A percentile compares a stretch with the other conserved stretches of the same genome.
Conservation (phyloP, 2,329 filamentous ascomycete species). For the Ascochyta fabae region DNA sequence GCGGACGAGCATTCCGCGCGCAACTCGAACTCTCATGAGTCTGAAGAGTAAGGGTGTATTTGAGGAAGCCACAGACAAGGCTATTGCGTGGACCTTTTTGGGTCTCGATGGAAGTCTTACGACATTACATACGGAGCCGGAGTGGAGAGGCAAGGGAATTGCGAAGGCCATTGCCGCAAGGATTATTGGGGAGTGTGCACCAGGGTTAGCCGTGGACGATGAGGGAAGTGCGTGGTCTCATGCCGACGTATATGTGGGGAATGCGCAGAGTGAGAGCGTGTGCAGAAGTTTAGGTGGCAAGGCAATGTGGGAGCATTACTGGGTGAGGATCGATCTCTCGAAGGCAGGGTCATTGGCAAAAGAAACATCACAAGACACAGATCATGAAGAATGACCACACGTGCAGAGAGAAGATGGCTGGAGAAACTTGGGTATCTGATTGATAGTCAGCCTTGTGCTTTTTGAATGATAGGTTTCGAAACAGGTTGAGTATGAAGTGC, state of each 20-base stretch:
- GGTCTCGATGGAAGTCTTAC: constrained; percentile 68
- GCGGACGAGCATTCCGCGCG: constrained; percentile 60
- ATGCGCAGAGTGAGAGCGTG: constrained; percentile 66
- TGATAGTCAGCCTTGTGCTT: constrained; percentile 27
- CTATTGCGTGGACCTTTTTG: constrained; percentile 70
- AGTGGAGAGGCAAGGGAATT: constrained; percentile 66
- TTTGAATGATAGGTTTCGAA: constrained; percentile 3
- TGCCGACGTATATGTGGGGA: constrained; percentile 69
- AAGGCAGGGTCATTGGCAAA: constrained; percentile 28
- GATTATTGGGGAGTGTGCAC: constrained; percentile 58
- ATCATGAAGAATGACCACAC: constrained; percentile 1
- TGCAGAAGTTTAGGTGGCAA: constrained; percentile 67
- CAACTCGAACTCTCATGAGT: constrained; percentile 54
- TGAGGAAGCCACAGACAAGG: constrained; percentile 54
- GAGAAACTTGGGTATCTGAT: constrained; percentile 23
- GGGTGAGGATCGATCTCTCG: constrained; percentile 57
- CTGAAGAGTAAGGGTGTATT: constrained; percentile 52
- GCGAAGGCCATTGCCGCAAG: constrained; percentile 67
- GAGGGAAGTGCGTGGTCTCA: constrained; percentile 60
- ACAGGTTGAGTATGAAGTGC: constrained; percentile 21
- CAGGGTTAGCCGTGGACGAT: constrained; percentile 39
- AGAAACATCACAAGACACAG: constrained; percentile 5
- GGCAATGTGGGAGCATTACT: constrained; percentile 63
- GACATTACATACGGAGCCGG: constrained; percentile 65
- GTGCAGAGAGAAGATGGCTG: not conserved